Conservation (phyloP, 441 rosid species). For the Cnidoscolus chayamansa region DNA sequence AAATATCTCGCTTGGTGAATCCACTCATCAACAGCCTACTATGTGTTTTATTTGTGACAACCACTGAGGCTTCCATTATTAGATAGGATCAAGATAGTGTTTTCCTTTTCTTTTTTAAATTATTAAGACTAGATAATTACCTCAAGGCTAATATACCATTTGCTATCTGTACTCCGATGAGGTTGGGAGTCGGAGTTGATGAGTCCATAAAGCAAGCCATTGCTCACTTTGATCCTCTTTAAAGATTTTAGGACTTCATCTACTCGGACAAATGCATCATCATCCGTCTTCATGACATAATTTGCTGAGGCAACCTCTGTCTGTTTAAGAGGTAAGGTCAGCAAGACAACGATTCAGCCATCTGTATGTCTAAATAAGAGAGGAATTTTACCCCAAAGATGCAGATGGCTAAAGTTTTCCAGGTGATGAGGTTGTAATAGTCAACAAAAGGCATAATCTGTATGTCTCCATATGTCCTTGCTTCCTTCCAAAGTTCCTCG, state of each 20-base stretch:
- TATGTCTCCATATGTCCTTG: constrained; percentile 73
- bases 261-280: constrained; percentile 92
- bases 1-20: background rate
- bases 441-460: constrained; percentile 98
- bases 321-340: constrained; percentile 42
- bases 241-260: constrained; percentile 80
- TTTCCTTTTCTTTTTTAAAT: too few relatives aligned
- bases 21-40: background rate
- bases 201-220: constrained; percentile 81
- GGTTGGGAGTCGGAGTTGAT: constrained; percentile 83
- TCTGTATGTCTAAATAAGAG: constrained; percentile 20
- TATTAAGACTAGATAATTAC: constrained; percentile 36
- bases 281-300: constrained; percentile 95
- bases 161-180: constrained; percentile 79
- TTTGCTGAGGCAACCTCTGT: constrained; percentile 76
- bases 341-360: background rate
- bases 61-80: background rate
- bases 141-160: constrained; percentile 89
- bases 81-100: background rate
- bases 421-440: constrained; percentile 90
- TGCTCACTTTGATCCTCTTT: constrained; percentile 47
- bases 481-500: constrained; percentile 92
- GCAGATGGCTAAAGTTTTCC: constrained; percentile 97
- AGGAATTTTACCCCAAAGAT: constrained; percentile 72
- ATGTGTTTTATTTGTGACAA: background rate